Base-by-base conservation (phyloP, 2,329 filamentous ascomycete species). In the Xylariaceae sp. region DNA sequence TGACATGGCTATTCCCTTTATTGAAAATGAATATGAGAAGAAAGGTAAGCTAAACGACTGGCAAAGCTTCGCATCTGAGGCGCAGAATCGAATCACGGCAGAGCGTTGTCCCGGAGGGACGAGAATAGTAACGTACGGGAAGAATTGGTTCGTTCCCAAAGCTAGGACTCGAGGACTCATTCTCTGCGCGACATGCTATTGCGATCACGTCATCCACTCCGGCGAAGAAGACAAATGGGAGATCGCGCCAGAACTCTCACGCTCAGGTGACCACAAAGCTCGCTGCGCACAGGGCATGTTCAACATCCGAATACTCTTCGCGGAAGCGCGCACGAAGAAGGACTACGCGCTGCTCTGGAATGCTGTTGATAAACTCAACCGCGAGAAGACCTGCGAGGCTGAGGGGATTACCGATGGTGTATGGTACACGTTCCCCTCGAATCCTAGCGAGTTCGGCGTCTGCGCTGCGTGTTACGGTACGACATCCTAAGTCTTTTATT, bases 391-490 rank as follows among this genome's bases (percentile, higher is more conserved):
- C 28, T 78, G 75, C 55, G 48, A 67, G 14, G 62, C 64, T 2
- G 49, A 58, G 0, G 76, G 75, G 3, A 71, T 70, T 16, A 43
- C 56, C 3, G 60, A 61, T 6, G 63, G 63, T 7, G 67, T 63
- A 1, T 78, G 75, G 75, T 76, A 73, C 45, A 74, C 71, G 0
- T 59, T 75, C 0, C 59, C 65, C 1, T 71, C 68, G 4, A 57
- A 74, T 44, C 71, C 73, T 14, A 14, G 29, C 0, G 63, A 65
- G 0, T 79, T 77, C 51, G 65, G 60, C 9, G 64, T 79, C 19
- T 78, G 75, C 54, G 69, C 67, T 3, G 67, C 69, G 1, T 78
- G 76, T 51, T 70, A 71, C 24, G n/a, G n/a, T n/a, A n/a, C n/a
- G n/a, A n/a, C n/a, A n/a, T n/a, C n/a, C n/a, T n/a, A n/a, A n/a